A percentile compares a stretch with the other conserved stretches of the same genome.
Conservation (phyloP, 345 rosid species). For the Stellera chamaejasme region DNA sequence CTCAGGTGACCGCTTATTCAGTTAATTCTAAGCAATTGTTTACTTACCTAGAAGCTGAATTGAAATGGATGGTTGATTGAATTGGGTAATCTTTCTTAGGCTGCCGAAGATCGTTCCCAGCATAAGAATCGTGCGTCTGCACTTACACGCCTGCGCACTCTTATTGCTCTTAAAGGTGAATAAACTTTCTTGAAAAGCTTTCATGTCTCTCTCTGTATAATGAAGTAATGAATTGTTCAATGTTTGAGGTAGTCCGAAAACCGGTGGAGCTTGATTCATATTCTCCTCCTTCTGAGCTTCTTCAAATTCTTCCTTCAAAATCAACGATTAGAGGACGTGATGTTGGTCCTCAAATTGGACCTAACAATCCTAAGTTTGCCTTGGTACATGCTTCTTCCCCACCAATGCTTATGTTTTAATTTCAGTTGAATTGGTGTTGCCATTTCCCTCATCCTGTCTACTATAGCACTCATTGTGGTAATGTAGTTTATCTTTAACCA, state of each 20-base stretch:
- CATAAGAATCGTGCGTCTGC: slow-evolving; percentile 91
- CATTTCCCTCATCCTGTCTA: not conserved
- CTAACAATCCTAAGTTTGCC: slow-evolving; percentile 77
- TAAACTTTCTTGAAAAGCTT: not conserved
- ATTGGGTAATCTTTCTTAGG: slow-evolving; percentile 18
- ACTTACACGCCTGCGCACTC: slow-evolving; percentile 65
- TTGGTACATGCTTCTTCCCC: slow-evolving; percentile 27
- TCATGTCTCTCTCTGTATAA: not conserved
- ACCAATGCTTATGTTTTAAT: not conserved
- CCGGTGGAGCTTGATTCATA: slow-evolving; percentile 43
- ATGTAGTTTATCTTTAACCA: slow-evolving; percentile 3
- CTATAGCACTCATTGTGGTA: not conserved
- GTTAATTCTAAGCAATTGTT: too few species aligned
- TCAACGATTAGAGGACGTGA: slow-evolving; percentile 59
- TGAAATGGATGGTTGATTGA: not conserved
- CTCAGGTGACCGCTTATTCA: slow-evolving; percentile 35
- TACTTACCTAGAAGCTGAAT: too few species aligned
- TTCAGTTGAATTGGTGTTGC: not conserved
- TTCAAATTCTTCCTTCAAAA: slow-evolving; percentile 77
- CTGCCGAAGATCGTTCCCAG: slow-evolving; percentile 89
- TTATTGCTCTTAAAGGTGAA: slow-evolving; percentile 68
- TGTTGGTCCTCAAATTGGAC: slow-evolving; percentile 82
- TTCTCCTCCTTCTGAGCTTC: slow-evolving; percentile 73
- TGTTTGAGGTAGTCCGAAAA: slow-evolving; percentile 54
- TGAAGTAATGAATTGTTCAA: not conserved